These are phyloP conservation scores for Agapanthus africanus DNA, from an alignment of 106 monocot species.

Conservation along the genomic window DNA sequence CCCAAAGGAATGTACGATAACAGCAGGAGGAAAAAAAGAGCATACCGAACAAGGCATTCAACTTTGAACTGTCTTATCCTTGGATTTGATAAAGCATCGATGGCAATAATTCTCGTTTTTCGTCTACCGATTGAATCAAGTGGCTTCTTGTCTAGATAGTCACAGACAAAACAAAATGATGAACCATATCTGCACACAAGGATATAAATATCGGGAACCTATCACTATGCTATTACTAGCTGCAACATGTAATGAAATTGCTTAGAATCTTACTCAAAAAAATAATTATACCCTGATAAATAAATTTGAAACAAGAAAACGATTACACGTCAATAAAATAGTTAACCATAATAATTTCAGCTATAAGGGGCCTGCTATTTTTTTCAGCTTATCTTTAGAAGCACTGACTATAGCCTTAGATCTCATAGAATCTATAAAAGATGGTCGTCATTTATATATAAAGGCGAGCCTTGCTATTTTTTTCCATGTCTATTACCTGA, in stretches of 20 bases:
- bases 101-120: conserved; percentile 70
- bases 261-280: no score
- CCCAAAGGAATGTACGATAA: neutral
- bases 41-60: conserved; percentile 64
- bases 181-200: conserved; percentile 59
- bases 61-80: conserved; percentile 60
- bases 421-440: neutral
- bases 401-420: neutral
- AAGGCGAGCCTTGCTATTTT: neutral
- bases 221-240: neutral
- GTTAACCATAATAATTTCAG: neutral
- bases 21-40: neutral
- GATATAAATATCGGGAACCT: neutral
- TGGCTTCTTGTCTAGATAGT: conserved; percentile 57
- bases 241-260: neutral
- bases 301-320: no score
- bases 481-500: neutral
- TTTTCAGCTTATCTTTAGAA: neutral
- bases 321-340: no score
- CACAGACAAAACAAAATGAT: conserved; percentile 67
- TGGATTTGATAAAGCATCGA: conserved; percentile 74
- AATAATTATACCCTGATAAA: no score
- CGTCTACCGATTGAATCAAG: conserved; percentile 58
- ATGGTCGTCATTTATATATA: neutral
- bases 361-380: no score